A percentile compares a stretch with the other conserved stretches of the same genome.
These are phyloP conservation scores for Amphibolis antarctica DNA, from an alignment of 106 monocot species.

Conservation along the genomic window DNA sequence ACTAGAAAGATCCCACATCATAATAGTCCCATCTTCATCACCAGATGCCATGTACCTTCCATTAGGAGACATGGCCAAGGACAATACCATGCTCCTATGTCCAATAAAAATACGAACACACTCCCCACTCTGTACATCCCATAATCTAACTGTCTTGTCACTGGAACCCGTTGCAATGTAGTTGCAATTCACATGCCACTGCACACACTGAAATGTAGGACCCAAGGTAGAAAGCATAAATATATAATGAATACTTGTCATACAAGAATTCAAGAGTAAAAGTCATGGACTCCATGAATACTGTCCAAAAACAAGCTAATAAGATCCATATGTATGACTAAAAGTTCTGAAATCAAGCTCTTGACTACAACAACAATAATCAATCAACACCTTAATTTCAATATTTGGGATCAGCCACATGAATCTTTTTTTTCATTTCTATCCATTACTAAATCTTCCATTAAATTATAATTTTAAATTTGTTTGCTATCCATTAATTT, in stretches of 20 bases:
- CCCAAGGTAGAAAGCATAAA: neutral
- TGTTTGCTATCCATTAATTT: too few relatives aligned
- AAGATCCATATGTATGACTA: too few relatives aligned
- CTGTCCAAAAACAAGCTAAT: too few relatives aligned
- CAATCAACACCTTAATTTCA: too few relatives aligned
- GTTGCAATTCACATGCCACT: conserved; percentile 97
- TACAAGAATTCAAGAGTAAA: too few relatives aligned
- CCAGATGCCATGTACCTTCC: conserved; percentile 97
- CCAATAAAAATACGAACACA: conserved; percentile 93
- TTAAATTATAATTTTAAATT: too few relatives aligned
- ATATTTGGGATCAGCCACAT: too few relatives aligned
- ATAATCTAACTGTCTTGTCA: conserved; percentile 91
- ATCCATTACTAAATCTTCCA: too few relatives aligned
- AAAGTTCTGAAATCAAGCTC: too few relatives aligned
- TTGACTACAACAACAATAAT: too few relatives aligned
- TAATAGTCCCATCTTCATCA: conserved; percentile 96
- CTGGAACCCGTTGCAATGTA: conserved; percentile 94
- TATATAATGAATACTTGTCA: neutral
- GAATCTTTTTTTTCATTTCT: too few relatives aligned
- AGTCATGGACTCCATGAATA: too few relatives aligned
- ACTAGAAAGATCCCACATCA: conserved; percentile 92
- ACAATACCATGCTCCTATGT: conserved; percentile 80
- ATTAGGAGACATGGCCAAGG: conserved; percentile 91
- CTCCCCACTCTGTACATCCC: conserved; percentile 94
- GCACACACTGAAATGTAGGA: conserved; percentile 60